phyloP scores from a whole-genome alignment of 2,329 filamentous ascomycete genomes.

The Penicillium sp. region DNA sequence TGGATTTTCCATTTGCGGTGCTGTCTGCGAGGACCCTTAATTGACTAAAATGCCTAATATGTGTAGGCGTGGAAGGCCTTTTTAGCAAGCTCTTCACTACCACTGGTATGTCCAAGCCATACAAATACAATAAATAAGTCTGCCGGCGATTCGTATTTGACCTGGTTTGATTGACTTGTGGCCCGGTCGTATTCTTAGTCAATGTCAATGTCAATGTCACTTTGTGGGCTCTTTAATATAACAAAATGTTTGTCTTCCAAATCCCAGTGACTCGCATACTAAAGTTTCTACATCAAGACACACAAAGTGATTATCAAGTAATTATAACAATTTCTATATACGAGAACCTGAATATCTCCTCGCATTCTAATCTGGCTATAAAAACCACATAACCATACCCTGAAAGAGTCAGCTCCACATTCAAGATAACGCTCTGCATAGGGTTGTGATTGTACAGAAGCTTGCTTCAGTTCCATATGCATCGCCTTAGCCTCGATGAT shows the following conservation, averaged over 20 bases:
- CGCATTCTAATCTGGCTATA: not conserved
- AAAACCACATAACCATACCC: not conserved
- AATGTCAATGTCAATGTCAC: not conserved
- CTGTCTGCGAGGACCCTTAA: not conserved
- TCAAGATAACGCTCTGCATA: too few species aligned
- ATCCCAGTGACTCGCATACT: not conserved
- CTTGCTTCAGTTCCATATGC: not conserved
- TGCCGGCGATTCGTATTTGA: not conserved
- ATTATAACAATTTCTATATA: not conserved
- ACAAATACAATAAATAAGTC: not conserved
- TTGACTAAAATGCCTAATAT: too few species aligned
- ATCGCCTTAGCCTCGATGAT: slow-evolving; percentile 4
- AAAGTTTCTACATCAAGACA: not conserved
- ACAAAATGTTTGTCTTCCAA: too few species aligned
- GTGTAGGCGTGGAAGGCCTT: not conserved
- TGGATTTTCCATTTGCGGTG: not conserved
- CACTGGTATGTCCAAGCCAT: too few species aligned
- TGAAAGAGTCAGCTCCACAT: not conserved
- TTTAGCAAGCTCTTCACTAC: not conserved
- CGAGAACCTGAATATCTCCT: not conserved
- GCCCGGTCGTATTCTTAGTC: not conserved
- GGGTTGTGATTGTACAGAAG: not conserved
- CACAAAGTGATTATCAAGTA: not conserved
- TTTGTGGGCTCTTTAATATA: not conserved
- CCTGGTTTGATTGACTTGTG: not conserved